Percentiles rank a stretch among this genome's conserved stretches.
Conservation (phyloP, 192 early-diverging fungal genomes). For the Backusella mclennaniae region DNA sequence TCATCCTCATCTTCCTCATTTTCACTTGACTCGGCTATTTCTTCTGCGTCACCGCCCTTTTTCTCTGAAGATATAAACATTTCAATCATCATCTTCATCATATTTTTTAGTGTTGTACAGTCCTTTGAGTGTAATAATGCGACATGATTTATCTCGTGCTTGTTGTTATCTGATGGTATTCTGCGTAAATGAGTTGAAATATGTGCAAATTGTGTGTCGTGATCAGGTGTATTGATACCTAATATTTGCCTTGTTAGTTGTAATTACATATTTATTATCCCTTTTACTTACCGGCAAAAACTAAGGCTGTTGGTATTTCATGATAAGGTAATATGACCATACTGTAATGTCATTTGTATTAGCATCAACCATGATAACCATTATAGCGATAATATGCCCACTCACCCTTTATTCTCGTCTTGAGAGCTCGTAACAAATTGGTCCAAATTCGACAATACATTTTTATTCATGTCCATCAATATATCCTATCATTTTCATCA, state of each 20-base stretch:
- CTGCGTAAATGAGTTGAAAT: constrained; percentile 47
- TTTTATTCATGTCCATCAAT: constrained; percentile 56
- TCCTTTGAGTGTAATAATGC: constrained; percentile 69
- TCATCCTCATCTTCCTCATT: constrained; percentile 39
- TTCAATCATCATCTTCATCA: constrained; percentile 66
- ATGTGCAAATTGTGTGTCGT: constrained; percentile 66
- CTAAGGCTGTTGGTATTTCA: constrained; percentile 71
- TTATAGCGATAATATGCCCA: not conserved
- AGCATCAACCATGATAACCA: not conserved
- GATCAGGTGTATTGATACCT: constrained; percentile 71
- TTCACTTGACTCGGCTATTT: not conserved
- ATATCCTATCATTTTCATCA: constrained; percentile 21
- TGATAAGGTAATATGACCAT: constrained; percentile 53
- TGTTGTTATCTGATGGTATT: not conserved
- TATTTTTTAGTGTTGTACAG: constrained; percentile 59
- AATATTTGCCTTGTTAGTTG: constrained; percentile 8
- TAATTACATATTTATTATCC: not conserved
- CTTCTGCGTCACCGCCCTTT: not conserved
- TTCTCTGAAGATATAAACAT: constrained; percentile 50
- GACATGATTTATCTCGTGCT: constrained; percentile 42
- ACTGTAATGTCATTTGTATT: not conserved
- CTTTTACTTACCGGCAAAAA: constrained; percentile 57
- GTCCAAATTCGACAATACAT: constrained; percentile 53
- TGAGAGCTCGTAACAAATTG: constrained; percentile 62
- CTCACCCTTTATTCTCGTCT: constrained; percentile 23